Conservation (phyloP, 495 filamentous ascomycete species). For the Letharia lupina region DNA sequence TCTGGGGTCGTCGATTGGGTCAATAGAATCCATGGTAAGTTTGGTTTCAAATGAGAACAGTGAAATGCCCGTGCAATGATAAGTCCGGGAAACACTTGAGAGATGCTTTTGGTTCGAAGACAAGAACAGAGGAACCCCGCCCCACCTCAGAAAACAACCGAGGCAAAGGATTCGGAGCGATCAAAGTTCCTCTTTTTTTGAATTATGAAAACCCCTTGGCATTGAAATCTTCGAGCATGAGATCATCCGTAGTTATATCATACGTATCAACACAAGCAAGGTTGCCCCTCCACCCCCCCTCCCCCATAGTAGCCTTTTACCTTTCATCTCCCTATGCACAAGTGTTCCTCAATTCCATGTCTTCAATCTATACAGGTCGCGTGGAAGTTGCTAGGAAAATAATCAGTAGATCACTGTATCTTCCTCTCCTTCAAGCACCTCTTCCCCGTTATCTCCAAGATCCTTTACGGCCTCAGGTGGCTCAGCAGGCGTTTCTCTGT, state of each 20-base stretch:
- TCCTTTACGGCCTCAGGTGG: slow-evolving; percentile 31
- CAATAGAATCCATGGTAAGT: slow-evolving; percentile 53
- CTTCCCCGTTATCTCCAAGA: slow-evolving; percentile 58
- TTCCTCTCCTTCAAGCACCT: slow-evolving; percentile 68
- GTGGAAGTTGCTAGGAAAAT: neutral
- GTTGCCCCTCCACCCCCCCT: too few species aligned
- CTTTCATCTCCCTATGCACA: neutral
- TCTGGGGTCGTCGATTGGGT: slow-evolving; percentile 51
- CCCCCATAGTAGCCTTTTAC: neutral
- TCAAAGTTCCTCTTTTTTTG: neutral
- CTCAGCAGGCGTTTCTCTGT: slow-evolving; percentile 18
- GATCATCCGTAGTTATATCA: neutral
- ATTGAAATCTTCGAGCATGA: neutral
- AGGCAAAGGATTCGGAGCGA: neutral
- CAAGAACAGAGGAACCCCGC: neutral
- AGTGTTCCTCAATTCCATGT: neutral
- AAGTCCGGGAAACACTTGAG: neutral
- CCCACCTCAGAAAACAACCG: slow-evolving; percentile 5
- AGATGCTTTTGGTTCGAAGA: neutral
- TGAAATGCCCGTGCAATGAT: neutral
- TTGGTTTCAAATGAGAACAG: slow-evolving; percentile 5
- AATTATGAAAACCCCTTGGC: neutral
- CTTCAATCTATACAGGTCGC: neutral
- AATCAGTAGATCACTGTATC: slow-evolving; percentile 78
- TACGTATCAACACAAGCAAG: neutral